Conservation (phyloP, 768 basidiomycete genomes). For the Phanerodontia chrysosporium region DNA sequence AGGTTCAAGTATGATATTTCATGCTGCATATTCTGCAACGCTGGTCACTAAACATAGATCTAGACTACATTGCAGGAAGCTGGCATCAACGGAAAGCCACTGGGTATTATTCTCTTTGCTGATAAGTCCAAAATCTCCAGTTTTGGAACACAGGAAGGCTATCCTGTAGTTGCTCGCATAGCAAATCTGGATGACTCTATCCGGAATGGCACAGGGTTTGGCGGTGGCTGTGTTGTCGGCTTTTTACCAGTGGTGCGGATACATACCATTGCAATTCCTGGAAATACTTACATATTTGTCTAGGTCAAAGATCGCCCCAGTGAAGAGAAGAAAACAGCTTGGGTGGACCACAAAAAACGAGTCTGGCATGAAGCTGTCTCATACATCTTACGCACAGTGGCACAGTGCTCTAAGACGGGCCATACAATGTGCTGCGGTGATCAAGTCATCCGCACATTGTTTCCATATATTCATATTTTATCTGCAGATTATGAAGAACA, state of each 20-base stretch:
- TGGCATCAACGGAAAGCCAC: neutral
- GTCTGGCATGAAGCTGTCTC: slow-evolving; percentile 22
- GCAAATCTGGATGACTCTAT: slow-evolving; percentile 17
- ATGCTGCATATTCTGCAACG: too few relatives aligned
- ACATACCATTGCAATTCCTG: neutral
- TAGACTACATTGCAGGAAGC: too few relatives aligned
- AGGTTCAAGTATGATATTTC: slow-evolving; percentile 11
- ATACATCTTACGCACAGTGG: slow-evolving; percentile 12
- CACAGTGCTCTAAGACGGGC: slow-evolving; percentile 14
- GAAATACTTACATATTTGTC: too few relatives aligned
- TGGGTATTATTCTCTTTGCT: slow-evolving; percentile 15
- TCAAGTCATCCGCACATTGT: slow-evolving; percentile 6
- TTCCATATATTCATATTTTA: slow-evolving; percentile 20
- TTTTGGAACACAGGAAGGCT: slow-evolving; percentile 17
- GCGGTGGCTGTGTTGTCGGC: slow-evolving; percentile 21
- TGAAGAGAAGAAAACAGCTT: slow-evolving; percentile 7
- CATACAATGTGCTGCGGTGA: slow-evolving; percentile 9
- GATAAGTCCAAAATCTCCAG: slow-evolving; percentile 20
- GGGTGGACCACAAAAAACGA: slow-evolving; percentile 14
- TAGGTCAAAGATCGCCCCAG: slow-evolving; percentile 7
- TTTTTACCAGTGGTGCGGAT: slow-evolving; percentile 22
- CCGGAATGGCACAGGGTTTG: slow-evolving; percentile 11
- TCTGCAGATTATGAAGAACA: slow-evolving; percentile 28
- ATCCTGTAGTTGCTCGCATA: slow-evolving; percentile 18
- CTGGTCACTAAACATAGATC: too few relatives aligned